A percentile compares a stretch with the other conserved stretches of the same genome.
Evolutionary conservation across 345 rosid species (phyloP).

Genomic region (Populus ilicifolia): DNA sequence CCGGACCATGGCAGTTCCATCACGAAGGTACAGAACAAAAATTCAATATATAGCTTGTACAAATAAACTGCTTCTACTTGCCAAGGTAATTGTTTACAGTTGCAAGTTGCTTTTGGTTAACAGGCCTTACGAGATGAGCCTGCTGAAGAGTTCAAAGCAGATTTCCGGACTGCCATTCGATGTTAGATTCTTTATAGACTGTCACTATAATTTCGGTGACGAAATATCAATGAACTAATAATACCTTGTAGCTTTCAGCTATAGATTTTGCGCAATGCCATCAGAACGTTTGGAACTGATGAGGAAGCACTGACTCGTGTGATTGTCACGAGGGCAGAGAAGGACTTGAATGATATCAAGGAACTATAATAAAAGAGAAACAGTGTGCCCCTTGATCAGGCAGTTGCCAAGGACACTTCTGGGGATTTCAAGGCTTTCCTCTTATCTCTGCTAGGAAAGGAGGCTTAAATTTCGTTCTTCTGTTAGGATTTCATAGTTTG

Average conservation of each 20-base stretch:
- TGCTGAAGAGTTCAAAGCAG: slow-evolving; percentile 18
- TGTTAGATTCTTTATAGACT: neutral
- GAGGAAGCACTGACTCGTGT: slow-evolving; percentile 51
- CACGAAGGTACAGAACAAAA: slow-evolving; percentile 35
- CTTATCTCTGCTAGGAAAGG: slow-evolving; percentile 50
- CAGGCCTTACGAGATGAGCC: slow-evolving; percentile 15
- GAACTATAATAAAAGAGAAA: slow-evolving; percentile 53
- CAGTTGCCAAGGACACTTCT: slow-evolving; percentile 50
- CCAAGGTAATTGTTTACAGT: neutral
- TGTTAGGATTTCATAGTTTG: neutral
- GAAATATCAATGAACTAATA: neutral
- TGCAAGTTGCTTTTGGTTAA: neutral
- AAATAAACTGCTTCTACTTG: neutral
- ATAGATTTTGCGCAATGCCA: slow-evolving; percentile 43
- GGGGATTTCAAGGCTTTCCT: slow-evolving; percentile 58
- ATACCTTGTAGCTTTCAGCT: neutral
- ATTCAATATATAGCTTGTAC: neutral
- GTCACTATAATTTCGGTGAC: neutral
- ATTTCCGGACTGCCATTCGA: slow-evolving; percentile 20
- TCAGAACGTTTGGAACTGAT: slow-evolving; percentile 35
- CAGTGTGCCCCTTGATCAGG: slow-evolving; percentile 46
- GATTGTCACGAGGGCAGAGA: slow-evolving; percentile 55
- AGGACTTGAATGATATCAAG: slow-evolving; percentile 51
- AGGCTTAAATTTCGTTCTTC: slow-evolving; percentile 12
- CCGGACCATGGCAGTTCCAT: slow-evolving; percentile 41